Percentiles rank a stretch among this genome's conserved stretches.
phyloP scores from a whole-genome alignment of 2,329 filamentous ascomycete species.

The Penicillium sp. region DNA sequence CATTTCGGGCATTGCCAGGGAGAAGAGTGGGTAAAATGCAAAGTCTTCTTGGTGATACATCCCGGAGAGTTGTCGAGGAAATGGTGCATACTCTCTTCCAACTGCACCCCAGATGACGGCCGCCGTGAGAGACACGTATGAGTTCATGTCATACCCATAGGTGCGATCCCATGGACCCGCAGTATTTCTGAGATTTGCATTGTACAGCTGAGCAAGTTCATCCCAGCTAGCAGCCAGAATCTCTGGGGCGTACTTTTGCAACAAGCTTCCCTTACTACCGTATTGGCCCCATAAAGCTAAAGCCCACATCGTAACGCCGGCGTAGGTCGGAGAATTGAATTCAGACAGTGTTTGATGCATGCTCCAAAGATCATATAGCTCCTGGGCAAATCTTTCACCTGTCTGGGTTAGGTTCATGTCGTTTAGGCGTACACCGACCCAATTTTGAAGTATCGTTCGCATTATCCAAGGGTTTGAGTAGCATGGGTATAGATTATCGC shows the following conservation, averaged over 20 bases:
- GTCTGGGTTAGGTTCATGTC: constrained; percentile 63
- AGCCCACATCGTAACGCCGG: constrained; percentile 64
- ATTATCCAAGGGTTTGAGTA: constrained; percentile 67
- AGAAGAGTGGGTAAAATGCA: constrained; percentile 61
- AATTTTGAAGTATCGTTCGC: constrained; percentile 65
- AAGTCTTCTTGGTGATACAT: constrained; percentile 66
- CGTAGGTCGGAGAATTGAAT: constrained; percentile 67
- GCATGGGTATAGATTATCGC: constrained; percentile 65
- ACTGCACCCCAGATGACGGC: constrained; percentile 62
- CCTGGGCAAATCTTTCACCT: constrained; percentile 60
- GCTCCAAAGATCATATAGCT: constrained; percentile 62
- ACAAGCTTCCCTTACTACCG: constrained; percentile 56
- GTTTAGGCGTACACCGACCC: constrained; percentile 59
- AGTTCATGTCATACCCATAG: constrained; percentile 68
- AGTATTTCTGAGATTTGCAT: constrained; percentile 63
- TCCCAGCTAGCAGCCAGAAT: constrained; percentile 62
- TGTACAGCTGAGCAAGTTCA: constrained; percentile 58
- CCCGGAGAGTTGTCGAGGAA: constrained; percentile 48
- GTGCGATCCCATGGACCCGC: constrained; percentile 68
- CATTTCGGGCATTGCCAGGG: constrained; percentile 41
- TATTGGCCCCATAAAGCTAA: constrained; percentile 66
- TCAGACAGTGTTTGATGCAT: constrained; percentile 62
- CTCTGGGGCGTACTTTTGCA: constrained; percentile 55
- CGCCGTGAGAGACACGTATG: constrained; percentile 62
- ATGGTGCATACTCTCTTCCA: constrained; percentile 25